These are phyloP conservation scores for Xylaria nigripes DNA, from an alignment of 495 filamentous ascomycete genomes.

Conservation along the genomic window DNA sequence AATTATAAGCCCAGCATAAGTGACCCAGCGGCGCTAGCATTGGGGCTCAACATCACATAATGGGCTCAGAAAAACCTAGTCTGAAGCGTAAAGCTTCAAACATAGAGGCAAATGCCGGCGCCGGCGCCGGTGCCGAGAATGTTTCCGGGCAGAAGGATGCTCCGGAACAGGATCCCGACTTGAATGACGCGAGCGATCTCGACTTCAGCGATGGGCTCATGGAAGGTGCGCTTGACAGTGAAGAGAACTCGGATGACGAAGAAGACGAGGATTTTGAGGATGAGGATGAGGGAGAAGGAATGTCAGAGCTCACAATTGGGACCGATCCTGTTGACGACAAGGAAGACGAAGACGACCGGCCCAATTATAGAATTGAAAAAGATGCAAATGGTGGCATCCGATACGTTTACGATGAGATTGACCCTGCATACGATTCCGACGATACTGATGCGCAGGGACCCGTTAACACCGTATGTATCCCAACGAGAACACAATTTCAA, in stretches of 20 bases:
- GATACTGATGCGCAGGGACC: conserved; percentile 74
- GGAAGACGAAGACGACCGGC: conserved; percentile 34
- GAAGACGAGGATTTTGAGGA: conserved; percentile 15
- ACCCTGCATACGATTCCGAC: conserved; percentile 93
- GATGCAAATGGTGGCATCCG: conserved; percentile 47
- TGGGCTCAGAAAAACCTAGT: conserved; percentile 30
- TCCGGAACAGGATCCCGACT: conserved; percentile 13
- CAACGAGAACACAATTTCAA: background rate
- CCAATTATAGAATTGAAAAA: conserved; percentile 51
- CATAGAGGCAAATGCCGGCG: conserved; percentile 21
- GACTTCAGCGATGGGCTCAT: conserved; percentile 57
- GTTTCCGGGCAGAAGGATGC: conserved; percentile 21
- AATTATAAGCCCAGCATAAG: background rate
- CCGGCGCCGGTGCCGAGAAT: conserved; percentile 21
- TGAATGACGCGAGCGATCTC: conserved; percentile 38
- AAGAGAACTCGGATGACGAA: conserved; percentile 31
- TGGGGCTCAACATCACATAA: conserved; percentile 21
- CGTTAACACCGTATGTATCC: conserved; percentile 53
- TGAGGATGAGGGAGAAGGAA: conserved; percentile 37
- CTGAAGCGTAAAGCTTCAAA: conserved; percentile 40
- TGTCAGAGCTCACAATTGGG: conserved; percentile 19
- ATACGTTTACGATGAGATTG: conserved; percentile 72
- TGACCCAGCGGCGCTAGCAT: conserved; percentile 12
- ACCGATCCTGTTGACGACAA: background rate
- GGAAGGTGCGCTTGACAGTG: conserved; percentile 52